These are phyloP conservation scores for Lichtheimia ornata DNA, from an alignment of 371 early-diverging fungal species.

Conservation along the genomic window DNA sequence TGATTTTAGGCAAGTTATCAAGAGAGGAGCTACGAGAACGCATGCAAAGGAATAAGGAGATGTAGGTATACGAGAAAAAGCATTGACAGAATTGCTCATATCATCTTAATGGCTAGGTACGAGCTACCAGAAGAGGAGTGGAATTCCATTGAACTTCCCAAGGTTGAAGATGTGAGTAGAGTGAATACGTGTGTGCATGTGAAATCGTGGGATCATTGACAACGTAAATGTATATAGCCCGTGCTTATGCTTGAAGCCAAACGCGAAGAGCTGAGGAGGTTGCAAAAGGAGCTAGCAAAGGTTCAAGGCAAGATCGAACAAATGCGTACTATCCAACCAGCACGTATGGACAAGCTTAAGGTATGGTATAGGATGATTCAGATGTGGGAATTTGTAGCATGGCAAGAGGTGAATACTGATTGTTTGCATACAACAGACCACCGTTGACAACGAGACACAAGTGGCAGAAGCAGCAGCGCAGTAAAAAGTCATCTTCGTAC, in stretches of 20 bases:
- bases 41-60: conserved; percentile 70
- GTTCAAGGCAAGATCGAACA: conserved; percentile 32
- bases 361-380: conserved; percentile 9
- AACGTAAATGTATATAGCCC: conserved; percentile 20
- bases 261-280: conserved; percentile 49
- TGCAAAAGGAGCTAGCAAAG: conserved; percentile 52
- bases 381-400: no score
- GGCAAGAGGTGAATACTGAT: no score
- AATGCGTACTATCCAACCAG: conserved; percentile 27
- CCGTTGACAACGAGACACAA: no score
- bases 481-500: no score
- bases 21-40: conserved; percentile 73
- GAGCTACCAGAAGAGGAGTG: conserved; percentile 72
- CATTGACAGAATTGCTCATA: background rate
- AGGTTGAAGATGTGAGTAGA: conserved; percentile 59
- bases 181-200: conserved; percentile 12
- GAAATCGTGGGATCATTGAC: background rate
- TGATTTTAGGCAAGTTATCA: conserved; percentile 60
- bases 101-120: conserved; percentile 39
- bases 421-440: no score
- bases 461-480: no score
- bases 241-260: conserved; percentile 54
- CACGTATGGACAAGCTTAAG: conserved; percentile 35
- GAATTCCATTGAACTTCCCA: conserved; percentile 66
- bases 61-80: conserved; percentile 37